Evolutionary conservation across 2,329 filamentous ascomycete genomes (phyloP).

Genomic region (Colletotrichum echinochloae): DNA sequence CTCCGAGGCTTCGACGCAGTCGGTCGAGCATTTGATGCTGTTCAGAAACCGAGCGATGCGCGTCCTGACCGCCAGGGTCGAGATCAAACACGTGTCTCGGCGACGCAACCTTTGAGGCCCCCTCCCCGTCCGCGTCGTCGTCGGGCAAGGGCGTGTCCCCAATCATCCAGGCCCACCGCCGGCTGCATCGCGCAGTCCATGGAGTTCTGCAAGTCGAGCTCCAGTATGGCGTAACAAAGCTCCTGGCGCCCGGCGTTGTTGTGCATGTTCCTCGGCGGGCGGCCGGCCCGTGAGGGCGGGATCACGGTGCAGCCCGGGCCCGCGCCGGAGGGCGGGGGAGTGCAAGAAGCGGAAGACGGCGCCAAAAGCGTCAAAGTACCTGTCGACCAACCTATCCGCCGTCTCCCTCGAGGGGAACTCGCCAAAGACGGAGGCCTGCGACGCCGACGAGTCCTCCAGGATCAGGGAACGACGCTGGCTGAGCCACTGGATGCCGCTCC

Average conservation of each 20-base stretch:
- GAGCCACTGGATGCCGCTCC: neutral
- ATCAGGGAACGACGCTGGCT: neutral
- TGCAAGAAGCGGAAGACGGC: conserved; percentile 32
- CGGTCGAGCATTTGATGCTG: neutral
- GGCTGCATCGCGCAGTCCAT: neutral
- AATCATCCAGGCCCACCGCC: neutral
- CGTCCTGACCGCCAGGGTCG: neutral
- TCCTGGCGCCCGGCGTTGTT: neutral
- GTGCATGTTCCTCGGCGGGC: neutral
- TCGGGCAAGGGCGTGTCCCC: neutral
- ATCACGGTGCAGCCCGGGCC: conserved; percentile 9
- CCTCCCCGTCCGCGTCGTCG: neutral
- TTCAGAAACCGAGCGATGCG: conserved; percentile 1
- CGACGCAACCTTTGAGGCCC: neutral
- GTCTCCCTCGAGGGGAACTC: conserved; percentile 54
- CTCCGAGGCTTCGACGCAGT: neutral
- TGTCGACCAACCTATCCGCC: conserved; percentile 64
- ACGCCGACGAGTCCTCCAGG: neutral
- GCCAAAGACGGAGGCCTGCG: conserved; percentile 2
- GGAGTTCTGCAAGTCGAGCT: neutral
- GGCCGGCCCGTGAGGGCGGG: neutral
- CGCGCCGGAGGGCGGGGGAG: conserved; percentile 38
- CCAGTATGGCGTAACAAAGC: conserved; percentile 1
- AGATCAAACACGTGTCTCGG: neutral
- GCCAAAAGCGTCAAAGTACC: conserved; percentile 36